Percentiles rank a stretch among this genome's conserved stretches.
These are phyloP conservation scores for Malassezia japonica DNA, from an alignment of 1,284 basidiomycete species.

Conservation along the genomic window DNA sequence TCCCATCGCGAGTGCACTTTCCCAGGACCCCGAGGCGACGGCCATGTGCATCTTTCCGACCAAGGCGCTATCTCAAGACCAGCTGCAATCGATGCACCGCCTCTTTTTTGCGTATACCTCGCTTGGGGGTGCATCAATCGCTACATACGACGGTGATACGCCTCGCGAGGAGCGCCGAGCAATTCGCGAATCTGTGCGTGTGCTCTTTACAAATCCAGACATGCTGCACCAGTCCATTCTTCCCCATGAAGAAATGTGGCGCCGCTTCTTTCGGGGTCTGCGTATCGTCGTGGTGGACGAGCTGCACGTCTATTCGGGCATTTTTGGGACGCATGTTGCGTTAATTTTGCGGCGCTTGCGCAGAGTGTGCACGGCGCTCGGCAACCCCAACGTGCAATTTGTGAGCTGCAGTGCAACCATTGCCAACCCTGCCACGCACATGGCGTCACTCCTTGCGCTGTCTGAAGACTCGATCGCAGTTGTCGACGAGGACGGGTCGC, in stretches of 20 bases:
- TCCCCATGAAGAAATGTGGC: slow-evolving; percentile 74
- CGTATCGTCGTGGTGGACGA: slow-evolving; percentile 76
- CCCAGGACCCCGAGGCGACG: slow-evolving; percentile 58
- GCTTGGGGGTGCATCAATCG: slow-evolving; percentile 58
- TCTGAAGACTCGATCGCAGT: slow-evolving; percentile 52
- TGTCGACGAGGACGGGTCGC: slow-evolving; percentile 72
- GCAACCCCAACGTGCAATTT: slow-evolving; percentile 64
- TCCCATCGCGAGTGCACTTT: slow-evolving; percentile 62
- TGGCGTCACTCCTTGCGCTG: slow-evolving; percentile 56
- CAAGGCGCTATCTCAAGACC: slow-evolving; percentile 86
- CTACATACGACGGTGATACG: slow-evolving; percentile 83
- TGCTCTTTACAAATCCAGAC: slow-evolving; percentile 57
- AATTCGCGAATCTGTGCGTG: slow-evolving; percentile 48
- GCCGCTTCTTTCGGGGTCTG: slow-evolving; percentile 61
- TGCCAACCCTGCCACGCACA: slow-evolving; percentile 56
- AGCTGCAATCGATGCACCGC: slow-evolving; percentile 52
- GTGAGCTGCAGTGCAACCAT: slow-evolving; percentile 86
- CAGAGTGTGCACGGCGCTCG: slow-evolving; percentile 70
- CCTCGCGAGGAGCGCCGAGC: slow-evolving; percentile 55
- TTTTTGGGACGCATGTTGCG: slow-evolving; percentile 39
- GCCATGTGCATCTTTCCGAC: slow-evolving; percentile 84
- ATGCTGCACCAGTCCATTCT: slow-evolving; percentile 77
- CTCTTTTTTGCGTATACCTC: slow-evolving; percentile 59
- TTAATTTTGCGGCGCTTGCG: slow-evolving; percentile 54
- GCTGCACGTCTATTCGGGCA: slow-evolving; percentile 62